Evolutionary conservation across 257 asterid genomes (phyloP), one percentile per base, ranked within the genome.

Genomic region (Solanum okadae): DNA sequence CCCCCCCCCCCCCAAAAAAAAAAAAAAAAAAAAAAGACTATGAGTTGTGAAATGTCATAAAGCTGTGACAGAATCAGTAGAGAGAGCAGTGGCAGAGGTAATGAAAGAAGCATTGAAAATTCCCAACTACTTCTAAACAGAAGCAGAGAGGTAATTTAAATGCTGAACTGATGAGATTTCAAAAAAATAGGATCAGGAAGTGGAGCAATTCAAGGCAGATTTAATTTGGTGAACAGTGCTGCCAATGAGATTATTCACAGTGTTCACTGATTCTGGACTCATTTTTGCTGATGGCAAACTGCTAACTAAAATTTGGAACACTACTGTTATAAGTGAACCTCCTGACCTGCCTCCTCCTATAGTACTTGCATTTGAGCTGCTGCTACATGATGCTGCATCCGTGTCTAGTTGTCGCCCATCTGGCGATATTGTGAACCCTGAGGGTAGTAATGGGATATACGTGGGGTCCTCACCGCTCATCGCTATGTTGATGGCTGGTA

Each of bases 391-490:
- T 2, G 98, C 94, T 35, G 94, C 94, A 29, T 91, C 94, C 0
- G 42, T 10, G 49, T 49, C 49, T 33, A 31, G 49, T 33, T 73
- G 42, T 27, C 92, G 67, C 33, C 99, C 97, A 25, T 96, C 99
- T 1, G 98, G 96, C 1, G 95, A 88, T 70, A 97, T 94, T 1
- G 97, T 90, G 95, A 97, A 97, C 3, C 99, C 99, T 0, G 98
- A 96, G 8, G 99, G 98, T 15, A 94, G 92, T 13, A 97, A 75
- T 0, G 98, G 96, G 87, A 96, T 93, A 92, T 91, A 94, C 0
- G 98, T 90, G 0, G 99, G 95, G 89, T 96, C 99, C 81, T 94
- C 98, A 2, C 99, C 99, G 27, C 98, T 94, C 99, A 95, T 96
- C 8, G 97, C 98, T 5, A 96, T 70, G 94, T 96, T 93, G 91